A percentile compares a stretch with the other conserved stretches of the same genome.
Conservation (phyloP, 192 early-diverging fungal genomes). For the Rhizophagus clarus region DNA sequence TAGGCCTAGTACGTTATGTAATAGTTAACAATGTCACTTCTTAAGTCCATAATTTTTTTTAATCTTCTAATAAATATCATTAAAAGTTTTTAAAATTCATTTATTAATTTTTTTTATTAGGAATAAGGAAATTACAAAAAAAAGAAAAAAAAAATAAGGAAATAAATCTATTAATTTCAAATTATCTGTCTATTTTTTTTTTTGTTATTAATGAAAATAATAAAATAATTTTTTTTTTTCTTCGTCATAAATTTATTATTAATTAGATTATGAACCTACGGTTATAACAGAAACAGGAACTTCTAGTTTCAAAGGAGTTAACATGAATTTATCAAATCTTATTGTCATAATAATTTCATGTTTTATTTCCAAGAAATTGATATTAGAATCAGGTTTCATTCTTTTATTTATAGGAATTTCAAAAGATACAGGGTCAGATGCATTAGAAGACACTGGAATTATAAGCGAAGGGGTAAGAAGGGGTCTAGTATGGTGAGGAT, state of each 20-base stretch:
- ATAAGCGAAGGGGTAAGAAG: constrained; percentile 14
- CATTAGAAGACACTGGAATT: constrained; percentile 11
- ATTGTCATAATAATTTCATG: constrained; percentile 32
- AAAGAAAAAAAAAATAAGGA: too few relatives aligned
- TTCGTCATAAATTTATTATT: neutral
- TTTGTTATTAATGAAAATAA: neutral
- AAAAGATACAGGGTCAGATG: constrained; percentile 3
- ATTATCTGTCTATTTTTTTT: too few relatives aligned
- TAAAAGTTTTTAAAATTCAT: too few relatives aligned
- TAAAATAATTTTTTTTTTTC: neutral
- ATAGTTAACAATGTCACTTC: too few relatives aligned
- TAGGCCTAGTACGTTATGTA: too few relatives aligned
- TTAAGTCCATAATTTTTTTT: too few relatives aligned
- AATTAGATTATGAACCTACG: neutral
- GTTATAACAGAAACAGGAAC: constrained; percentile 27
- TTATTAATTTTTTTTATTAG: too few relatives aligned
- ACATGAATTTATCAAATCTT: constrained; percentile 34
- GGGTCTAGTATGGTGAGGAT: constrained; percentile 31
- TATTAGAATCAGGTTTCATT: constrained; percentile 31
- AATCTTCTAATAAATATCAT: too few relatives aligned
- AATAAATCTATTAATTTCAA: too few relatives aligned
- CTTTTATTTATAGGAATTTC: constrained; percentile 24
- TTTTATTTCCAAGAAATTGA: constrained; percentile 29
- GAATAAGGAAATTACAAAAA: too few relatives aligned
- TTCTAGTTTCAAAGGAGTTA: constrained; percentile 28